These are phyloP conservation scores for Metschnikowia shivogae DNA, from an alignment of 805 yeast species.

Conservation along the genomic window DNA sequence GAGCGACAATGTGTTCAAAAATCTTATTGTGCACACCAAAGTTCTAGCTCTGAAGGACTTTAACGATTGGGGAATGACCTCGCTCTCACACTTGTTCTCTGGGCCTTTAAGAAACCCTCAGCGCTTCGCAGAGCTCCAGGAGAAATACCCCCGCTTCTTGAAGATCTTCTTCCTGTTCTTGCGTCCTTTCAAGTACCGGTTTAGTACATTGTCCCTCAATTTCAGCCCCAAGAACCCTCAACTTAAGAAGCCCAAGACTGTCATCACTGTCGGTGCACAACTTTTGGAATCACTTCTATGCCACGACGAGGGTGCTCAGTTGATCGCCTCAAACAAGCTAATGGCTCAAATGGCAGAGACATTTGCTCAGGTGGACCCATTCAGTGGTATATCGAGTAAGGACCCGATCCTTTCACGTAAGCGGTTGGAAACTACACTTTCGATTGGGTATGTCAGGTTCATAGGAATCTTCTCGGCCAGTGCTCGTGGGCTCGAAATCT, in stretches of 20 bases:
- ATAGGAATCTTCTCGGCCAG: conserved; percentile 67
- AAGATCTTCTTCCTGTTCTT: conserved; percentile 82
- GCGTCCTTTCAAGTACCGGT: conserved; percentile 86
- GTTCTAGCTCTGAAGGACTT: conserved; percentile 77
- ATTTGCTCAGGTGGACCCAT: conserved; percentile 78
- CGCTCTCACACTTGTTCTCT: conserved; percentile 63
- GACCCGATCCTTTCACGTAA: conserved; percentile 69
- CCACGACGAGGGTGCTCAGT: conserved; percentile 61
- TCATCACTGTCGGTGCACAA: conserved; percentile 70
- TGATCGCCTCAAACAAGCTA: conserved; percentile 67
- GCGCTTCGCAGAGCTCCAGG: conserved; percentile 70
- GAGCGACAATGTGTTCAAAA: conserved; percentile 67
- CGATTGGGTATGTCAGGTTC: conserved; percentile 73
- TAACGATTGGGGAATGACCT: conserved; percentile 84
- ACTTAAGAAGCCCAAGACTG: conserved; percentile 49
- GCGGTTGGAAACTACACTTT: conserved; percentile 59
- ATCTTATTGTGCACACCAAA: conserved; percentile 60
- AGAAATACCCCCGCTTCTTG: conserved; percentile 75
- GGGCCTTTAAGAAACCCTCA: conserved; percentile 77
- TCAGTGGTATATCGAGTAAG: conserved; percentile 64
- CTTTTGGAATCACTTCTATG: conserved; percentile 63
- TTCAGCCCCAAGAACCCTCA: conserved; percentile 10
- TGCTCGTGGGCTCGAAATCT: conserved; percentile 58
- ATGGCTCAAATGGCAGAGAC: conserved; percentile 88
- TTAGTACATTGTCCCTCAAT: conserved; percentile 34